These are phyloP conservation scores for Penicillium carneum DNA, from an alignment of 2,329 filamentous ascomycete species.

Conservation along the genomic window DNA sequence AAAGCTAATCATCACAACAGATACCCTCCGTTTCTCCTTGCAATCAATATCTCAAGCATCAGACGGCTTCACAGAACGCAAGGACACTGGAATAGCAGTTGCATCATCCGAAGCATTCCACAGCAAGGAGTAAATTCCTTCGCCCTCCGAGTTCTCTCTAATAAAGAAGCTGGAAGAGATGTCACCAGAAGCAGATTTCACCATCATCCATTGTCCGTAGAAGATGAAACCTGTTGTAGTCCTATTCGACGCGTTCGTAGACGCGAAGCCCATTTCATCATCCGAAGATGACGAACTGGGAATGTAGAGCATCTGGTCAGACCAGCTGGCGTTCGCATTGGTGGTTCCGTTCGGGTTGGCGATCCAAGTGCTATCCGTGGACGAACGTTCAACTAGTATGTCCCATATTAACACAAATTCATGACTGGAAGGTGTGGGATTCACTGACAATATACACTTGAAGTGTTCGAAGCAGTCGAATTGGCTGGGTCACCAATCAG, in stretches of 20 bases:
- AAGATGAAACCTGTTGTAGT: not conserved
- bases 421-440: not conserved
- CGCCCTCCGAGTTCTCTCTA: not conserved
- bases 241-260: not conserved
- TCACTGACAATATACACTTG: not conserved
- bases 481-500: not conserved
- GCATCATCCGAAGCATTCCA: not conserved
- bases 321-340: not conserved
- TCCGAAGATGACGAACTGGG: not conserved
- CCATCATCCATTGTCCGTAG: not conserved
- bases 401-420: not conserved
- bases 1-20: not conserved
- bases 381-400: not conserved
- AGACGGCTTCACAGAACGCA: not conserved
- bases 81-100: not conserved
- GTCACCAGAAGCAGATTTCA: not conserved
- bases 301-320: not conserved
- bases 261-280: not conserved
- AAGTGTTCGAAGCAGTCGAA: not conserved
- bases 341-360: not conserved
- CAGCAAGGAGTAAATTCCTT: not conserved
- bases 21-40: not conserved
- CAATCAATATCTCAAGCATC: not conserved
- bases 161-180: not conserved
- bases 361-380: not conserved